Evolutionary conservation across 352 stramenopile species (phyloP).

Genomic region (Pythium plurisporium): DNA sequence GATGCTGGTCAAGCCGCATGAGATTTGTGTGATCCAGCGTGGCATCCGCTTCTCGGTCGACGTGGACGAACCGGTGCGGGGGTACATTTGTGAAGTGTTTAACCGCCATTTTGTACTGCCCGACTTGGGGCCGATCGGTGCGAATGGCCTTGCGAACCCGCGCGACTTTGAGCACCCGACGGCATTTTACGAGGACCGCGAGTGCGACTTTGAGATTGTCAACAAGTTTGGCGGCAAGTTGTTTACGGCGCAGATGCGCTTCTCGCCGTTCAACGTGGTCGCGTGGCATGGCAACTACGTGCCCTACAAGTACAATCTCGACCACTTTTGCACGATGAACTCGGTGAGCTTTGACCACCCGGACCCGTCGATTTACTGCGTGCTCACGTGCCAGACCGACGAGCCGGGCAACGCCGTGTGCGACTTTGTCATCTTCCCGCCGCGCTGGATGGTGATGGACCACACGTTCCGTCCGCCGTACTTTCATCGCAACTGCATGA

Average conservation of each 20-base stretch:
- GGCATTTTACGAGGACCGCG: constrained; percentile 87
- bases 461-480: constrained; percentile 92
- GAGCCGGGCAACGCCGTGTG: constrained; percentile 91
- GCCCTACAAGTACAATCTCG: constrained; percentile 97
- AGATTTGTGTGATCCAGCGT: constrained; percentile 95
- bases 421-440: constrained; percentile 98
- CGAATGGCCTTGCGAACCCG: constrained; percentile 95
- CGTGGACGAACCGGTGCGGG: constrained; percentile 74
- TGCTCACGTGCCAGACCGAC: constrained; percentile 93
- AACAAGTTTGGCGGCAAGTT: constrained; percentile 90
- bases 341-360: constrained; percentile 95
- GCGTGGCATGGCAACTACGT: constrained; percentile 98
- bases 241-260: constrained; percentile 77
- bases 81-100: constrained; percentile 96
- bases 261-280: constrained; percentile 96
- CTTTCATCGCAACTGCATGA: constrained; percentile 97
- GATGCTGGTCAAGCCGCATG: constrained; percentile 76
- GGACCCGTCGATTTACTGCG: constrained; percentile 97
- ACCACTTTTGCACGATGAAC: constrained; percentile 95
- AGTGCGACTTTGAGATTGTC: constrained; percentile 63
- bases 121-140: constrained; percentile 94
- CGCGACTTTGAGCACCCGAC: constrained; percentile 93
- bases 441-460: constrained; percentile 93
- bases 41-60: constrained; percentile 93
- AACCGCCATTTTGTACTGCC: constrained; percentile 94